Percentiles rank a stretch among this genome's conserved stretches.
phyloP scores from a whole-genome alignment of 768 basidiomycete species.

The Xanthoconium purpureum region DNA sequence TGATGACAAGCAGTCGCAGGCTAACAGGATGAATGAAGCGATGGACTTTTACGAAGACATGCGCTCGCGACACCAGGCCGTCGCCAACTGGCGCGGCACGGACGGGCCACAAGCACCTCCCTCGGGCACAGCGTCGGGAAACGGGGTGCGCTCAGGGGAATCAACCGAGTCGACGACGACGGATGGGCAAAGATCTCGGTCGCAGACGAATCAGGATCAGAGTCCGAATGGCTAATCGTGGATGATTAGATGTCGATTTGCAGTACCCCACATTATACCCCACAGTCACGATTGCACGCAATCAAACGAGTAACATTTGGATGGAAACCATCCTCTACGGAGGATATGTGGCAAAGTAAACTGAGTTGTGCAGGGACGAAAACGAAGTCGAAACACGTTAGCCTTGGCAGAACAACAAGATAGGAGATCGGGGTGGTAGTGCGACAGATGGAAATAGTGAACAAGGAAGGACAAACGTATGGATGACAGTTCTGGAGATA shows the following conservation, averaged over 20 bases:
- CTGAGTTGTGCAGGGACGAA: conserved; percentile 13
- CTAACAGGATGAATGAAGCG: conserved; percentile 92
- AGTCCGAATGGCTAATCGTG: conserved; percentile 89
- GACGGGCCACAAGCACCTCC: conserved; percentile 34
- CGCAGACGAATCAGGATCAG: conserved; percentile 70
- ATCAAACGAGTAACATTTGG: conserved; percentile 24
- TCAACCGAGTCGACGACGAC: conserved; percentile 39
- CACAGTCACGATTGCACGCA: conserved; percentile 4
- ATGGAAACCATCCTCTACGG: conserved; percentile 32
- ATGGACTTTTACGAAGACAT: conserved; percentile 88
- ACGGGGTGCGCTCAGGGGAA: conserved; percentile 44
- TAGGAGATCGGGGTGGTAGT: conserved; percentile 12
- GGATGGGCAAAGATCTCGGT: conserved; percentile 73
- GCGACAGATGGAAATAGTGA: conserved; percentile 21
- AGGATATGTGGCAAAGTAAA: conserved; percentile 28
- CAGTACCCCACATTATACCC: conserved; percentile 26
- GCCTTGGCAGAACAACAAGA: conserved; percentile 29
- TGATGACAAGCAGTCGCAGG: conserved; percentile 90
- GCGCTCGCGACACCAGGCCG: conserved; percentile 68
- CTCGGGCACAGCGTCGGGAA: conserved; percentile 39
- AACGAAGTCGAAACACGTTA: conserved; percentile 22
- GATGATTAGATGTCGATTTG: conserved; percentile 37
- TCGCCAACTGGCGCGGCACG: conserved; percentile 54
- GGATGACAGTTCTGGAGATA: conserved; percentile 30
- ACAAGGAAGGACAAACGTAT: conserved; percentile 28